Evolutionary conservation across 2,329 filamentous ascomycete genomes (phyloP).

Genomic region (Fusarium sterilihyphosum): DNA sequence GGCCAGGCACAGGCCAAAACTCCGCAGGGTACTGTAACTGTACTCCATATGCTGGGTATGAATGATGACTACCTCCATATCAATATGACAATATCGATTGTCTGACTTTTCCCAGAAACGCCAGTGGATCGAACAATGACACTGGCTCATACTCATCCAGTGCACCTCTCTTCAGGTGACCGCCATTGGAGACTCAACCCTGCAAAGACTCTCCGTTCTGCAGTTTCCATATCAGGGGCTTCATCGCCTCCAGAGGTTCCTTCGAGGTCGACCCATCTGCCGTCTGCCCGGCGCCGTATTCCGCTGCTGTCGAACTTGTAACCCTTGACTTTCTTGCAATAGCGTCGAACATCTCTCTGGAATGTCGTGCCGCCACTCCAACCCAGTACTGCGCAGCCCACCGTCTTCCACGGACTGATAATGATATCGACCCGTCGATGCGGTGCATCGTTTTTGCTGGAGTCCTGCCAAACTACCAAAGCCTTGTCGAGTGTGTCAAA

Average conservation of each 20-base stretch:
- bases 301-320: conserved; percentile 96
- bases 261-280: conserved; percentile 77
- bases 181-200: conserved; percentile 76
- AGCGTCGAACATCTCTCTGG: conserved; percentile 83
- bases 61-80: not conserved
- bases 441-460: conserved; percentile 44
- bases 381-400: conserved; percentile 86
- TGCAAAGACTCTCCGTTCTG: conserved; percentile 83
- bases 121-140: not conserved
- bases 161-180: conserved; percentile 73
- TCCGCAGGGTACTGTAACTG: conserved; percentile 20
- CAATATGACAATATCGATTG: not conserved
- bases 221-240: conserved; percentile 73
- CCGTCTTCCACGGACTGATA: conserved; percentile 85
- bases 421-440: conserved; percentile 95
- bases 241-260: conserved; percentile 52
- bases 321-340: conserved; percentile 75
- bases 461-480: conserved; percentile 84
- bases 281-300: conserved; percentile 73
- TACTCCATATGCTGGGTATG: not conserved
- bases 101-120: not conserved
- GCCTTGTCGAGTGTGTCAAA: conserved; percentile 95
- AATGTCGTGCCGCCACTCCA: conserved; percentile 94
- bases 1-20: conserved; percentile 14
- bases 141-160: conserved; percentile 56